Evolutionary conservation across 2,329 filamentous ascomycete genomes (phyloP).

Genomic region (Blumeria graminis): DNA sequence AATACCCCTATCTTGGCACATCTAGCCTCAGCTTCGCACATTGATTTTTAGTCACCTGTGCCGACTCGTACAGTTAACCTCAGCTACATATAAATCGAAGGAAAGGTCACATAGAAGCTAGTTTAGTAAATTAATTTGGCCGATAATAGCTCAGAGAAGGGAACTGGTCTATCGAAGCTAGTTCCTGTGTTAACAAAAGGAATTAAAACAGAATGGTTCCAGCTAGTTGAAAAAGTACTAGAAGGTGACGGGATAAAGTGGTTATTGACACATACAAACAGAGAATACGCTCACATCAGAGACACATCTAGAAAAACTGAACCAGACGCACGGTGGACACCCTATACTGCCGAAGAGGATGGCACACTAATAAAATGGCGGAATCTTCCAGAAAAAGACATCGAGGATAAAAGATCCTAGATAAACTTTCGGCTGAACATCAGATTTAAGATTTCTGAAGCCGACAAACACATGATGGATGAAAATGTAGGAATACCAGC

Average conservation of each 20-base stretch:
- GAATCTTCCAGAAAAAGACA: too few relatives aligned
- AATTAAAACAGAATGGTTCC: neutral
- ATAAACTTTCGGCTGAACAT: neutral
- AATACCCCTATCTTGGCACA: too few relatives aligned
- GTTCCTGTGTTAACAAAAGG: neutral
- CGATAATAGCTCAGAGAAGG: neutral
- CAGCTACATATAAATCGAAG: too few relatives aligned
- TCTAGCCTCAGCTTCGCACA: too few relatives aligned
- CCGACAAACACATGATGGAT: slow-evolving; percentile 1
- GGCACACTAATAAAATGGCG: too few relatives aligned
- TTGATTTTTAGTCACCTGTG: too few relatives aligned
- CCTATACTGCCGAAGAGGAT: neutral
- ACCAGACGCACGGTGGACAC: neutral
- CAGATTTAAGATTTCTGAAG: neutral
- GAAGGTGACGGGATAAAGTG: neutral
- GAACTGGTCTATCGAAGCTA: neutral
- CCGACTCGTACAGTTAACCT: too few relatives aligned
- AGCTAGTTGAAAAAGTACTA: neutral
- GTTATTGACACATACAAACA: neutral
- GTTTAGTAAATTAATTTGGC: too few relatives aligned
- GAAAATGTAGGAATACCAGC: neutral
- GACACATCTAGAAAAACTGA: neutral
- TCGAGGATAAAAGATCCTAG: too few relatives aligned
- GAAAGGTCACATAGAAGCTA: too few relatives aligned
- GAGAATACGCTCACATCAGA: neutral